Percentiles rank a stretch among this genome's conserved stretches.
phyloP scores from a whole-genome alignment of 345 rosid genomes.

The Ailanthus altissimus region DNA sequence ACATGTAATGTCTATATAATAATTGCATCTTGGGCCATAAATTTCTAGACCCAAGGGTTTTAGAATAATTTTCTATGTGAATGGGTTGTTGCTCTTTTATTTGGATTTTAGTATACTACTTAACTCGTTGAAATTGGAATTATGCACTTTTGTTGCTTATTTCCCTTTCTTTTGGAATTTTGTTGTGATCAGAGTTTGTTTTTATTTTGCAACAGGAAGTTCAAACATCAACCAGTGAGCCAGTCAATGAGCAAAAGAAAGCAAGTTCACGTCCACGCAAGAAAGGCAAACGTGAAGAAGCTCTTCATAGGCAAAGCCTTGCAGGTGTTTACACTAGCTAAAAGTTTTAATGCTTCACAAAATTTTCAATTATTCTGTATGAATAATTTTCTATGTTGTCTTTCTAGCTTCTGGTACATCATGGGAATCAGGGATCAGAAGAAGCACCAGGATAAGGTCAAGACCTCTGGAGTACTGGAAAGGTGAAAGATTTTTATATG shows the following conservation, averaged over 20 bases:
- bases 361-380: constrained; percentile 7
- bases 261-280: constrained; percentile 27
- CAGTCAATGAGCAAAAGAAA: constrained; percentile 35
- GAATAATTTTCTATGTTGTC: constrained; percentile 7
- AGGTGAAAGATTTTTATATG: constrained; percentile 90
- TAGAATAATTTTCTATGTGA: too few species aligned
- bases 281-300: constrained; percentile 34
- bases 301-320: constrained; percentile 75
- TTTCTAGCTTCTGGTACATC: constrained; percentile 61
- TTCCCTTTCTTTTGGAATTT: background rate
- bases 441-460: constrained; percentile 86
- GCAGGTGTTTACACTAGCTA: constrained; percentile 54
- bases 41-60: too few species aligned
- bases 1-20: too few species aligned
- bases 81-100: too few species aligned
- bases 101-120: too few species aligned
- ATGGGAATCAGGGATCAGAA: constrained; percentile 60
- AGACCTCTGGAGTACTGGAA: constrained; percentile 94
- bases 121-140: background rate
- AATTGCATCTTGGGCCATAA: too few species aligned
- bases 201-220: constrained; percentile 40
- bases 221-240: constrained; percentile 29
- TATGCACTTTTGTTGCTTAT: background rate
- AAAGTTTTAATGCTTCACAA: constrained; percentile 10
- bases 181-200: background rate